These are phyloP conservation scores for Euphorbia lathyris DNA, from an alignment of 345 rosid genomes.

Conservation along the genomic window DNA sequence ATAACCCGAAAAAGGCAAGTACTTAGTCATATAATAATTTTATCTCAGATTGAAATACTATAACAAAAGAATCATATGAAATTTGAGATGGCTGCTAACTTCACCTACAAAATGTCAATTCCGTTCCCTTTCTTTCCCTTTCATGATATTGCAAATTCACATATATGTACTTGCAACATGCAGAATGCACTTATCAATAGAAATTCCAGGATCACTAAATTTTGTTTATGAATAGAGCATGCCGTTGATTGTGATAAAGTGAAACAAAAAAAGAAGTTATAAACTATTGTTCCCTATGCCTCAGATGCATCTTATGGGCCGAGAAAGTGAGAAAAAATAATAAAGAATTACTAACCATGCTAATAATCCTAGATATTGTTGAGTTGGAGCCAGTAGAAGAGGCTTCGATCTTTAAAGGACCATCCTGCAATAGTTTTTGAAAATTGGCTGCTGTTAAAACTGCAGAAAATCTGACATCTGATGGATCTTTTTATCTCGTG, in stretches of 20 bases:
- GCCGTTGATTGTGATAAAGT: neutral
- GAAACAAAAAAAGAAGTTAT: neutral
- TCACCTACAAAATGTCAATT: neutral
- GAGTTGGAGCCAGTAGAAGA: slow-evolving; percentile 84
- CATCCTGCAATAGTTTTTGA: slow-evolving; percentile 62
- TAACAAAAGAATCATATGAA: neutral
- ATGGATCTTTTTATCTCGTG: neutral
- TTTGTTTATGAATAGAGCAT: neutral
- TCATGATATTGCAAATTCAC: neutral
- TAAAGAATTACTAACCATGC: slow-evolving; percentile 54
- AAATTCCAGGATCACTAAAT: neutral
- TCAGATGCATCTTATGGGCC: neutral
- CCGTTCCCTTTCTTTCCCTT: neutral
- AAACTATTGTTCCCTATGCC: neutral
- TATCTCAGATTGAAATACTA: neutral
- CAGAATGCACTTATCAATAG: neutral
- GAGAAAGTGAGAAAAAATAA: neutral
- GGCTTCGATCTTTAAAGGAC: slow-evolving; percentile 84
- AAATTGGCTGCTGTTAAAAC: slow-evolving; percentile 6
- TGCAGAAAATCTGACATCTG: slow-evolving; percentile 7
- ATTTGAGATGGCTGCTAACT: neutral
- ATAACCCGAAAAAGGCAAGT: neutral
- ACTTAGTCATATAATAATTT: neutral
- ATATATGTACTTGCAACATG: neutral
- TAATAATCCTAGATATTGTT: slow-evolving; percentile 76